phyloP scores from a whole-genome alignment of 371 early-diverging fungal genomes.

The Mucor velutinosus region DNA sequence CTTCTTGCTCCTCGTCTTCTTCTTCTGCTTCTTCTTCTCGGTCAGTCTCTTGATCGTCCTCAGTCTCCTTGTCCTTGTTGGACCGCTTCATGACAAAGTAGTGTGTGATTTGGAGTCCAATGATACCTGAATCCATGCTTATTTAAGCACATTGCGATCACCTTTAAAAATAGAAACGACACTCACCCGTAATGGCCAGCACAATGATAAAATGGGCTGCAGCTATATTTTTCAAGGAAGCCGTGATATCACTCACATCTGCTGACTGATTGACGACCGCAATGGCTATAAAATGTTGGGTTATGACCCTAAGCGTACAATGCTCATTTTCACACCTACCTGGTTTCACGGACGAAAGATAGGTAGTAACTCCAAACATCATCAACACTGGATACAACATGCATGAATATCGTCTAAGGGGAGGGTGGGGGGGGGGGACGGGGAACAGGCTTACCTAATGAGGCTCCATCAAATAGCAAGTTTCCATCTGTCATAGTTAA shows the following conservation, averaged over 20 bases:
- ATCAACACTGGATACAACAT: conserved; percentile 27
- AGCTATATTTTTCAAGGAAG: conserved; percentile 42
- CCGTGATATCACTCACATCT: background rate
- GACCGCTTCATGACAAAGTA: conserved; percentile 37
- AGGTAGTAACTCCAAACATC: conserved; percentile 44
- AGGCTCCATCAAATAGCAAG: conserved; percentile 52
- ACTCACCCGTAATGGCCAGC: conserved; percentile 35
- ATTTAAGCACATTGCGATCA: background rate
- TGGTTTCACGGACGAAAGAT: conserved; percentile 45
- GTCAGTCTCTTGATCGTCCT: background rate
- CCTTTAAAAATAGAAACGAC: background rate
- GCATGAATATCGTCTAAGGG: background rate
- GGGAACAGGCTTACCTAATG: conserved; percentile 41
- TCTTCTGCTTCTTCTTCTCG: conserved; percentile 6
- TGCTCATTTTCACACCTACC: conserved; percentile 19
- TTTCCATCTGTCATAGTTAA: conserved; percentile 43
- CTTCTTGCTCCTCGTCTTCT: background rate
- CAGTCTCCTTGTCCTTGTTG: background rate
- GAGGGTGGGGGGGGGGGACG: too few species aligned
- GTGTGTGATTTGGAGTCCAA: conserved; percentile 51
- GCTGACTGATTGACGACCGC: conserved; percentile 1
- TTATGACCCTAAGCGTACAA: background rate
- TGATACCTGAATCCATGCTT: conserved; percentile 32
- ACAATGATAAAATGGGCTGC: conserved; percentile 53
- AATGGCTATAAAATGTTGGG: background rate